Evolutionary conservation across 176 grass and related monocot genomes (phyloP), one percentile per base, ranked within the genome.

Genomic region (Phoenix roebelenii): DNA sequence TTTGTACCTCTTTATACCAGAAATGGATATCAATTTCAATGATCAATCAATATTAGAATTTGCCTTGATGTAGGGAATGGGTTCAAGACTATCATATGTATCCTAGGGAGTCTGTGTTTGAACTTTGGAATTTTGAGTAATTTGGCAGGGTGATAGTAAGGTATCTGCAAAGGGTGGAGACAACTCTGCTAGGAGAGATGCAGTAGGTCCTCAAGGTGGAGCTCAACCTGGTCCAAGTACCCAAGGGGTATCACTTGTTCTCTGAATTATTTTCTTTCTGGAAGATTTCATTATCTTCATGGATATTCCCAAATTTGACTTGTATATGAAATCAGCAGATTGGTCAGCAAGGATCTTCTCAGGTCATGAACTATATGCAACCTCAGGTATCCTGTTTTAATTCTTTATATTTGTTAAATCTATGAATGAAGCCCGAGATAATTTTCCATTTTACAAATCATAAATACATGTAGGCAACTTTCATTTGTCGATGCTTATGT

Each of bases 361-460:
- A 97, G 72, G 84, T 87, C 61, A 91, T 97, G 92, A 67, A 72
- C 60, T 97, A 97, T 85, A 88, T 97, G 92, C 87, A 88, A 77
- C 77, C 86, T 75, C 92, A 91, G 84, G 92, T 97, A 76, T 52
- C 24, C 22, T 66, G 39, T 29, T 52, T 28, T 66, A 50, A 53
- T 80, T 57, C 5, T 55, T 57, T 58, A 25, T 59, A 35, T 53
- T 19, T 25, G 58, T 76, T 64, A 70, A 67, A 29, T 68, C 30
- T 53, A 5, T 63, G 4, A 26, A 22, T 18, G 53, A 58, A 54
- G 3, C 71, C 32, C 62, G 10, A 17, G 69, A 25, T 26, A 22
- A 54, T 56, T 56, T 12, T 72, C 25, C 65, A 51, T 23, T 61
- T 66, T 22, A 68, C 20, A 58, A 28, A 50, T 7, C 51, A 24